Evolutionary conservation across 2,329 filamentous ascomycete genomes (phyloP).

Genomic region (Tolypocladium paradoxum): DNA sequence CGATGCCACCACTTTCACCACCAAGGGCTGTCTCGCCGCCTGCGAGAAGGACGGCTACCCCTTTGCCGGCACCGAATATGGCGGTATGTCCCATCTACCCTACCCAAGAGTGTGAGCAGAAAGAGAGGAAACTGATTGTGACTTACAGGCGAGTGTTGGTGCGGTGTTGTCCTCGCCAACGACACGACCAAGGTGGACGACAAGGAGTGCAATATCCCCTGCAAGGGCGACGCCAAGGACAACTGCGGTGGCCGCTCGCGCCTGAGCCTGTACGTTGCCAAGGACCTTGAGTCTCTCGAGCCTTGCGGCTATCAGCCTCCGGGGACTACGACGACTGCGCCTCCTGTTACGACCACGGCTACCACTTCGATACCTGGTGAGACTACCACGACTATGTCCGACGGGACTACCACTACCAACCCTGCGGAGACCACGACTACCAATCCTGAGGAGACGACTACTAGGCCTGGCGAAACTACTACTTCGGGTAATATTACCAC

Average conservation of each 20-base stretch:
- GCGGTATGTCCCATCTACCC: slow-evolving; percentile 10
- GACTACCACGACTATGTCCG: slow-evolving; percentile 2
- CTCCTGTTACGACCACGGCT: slow-evolving; percentile 2
- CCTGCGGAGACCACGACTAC: slow-evolving; percentile 10
- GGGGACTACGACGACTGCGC: slow-evolving; percentile 13
- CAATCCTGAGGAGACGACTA: slow-evolving; percentile 13
- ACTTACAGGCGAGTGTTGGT: slow-evolving; percentile 32
- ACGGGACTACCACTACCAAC: slow-evolving; percentile 3
- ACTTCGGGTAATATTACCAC: too few species aligned
- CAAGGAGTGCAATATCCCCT: slow-evolving; percentile 37
- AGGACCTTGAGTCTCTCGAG: slow-evolving; percentile 37
- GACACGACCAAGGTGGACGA: slow-evolving; percentile 24
- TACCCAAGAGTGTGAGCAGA: not conserved
- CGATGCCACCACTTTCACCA: slow-evolving; percentile 26
- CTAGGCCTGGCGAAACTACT: not conserved
- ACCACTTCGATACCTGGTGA: slow-evolving; percentile 6
- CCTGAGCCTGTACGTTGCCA: slow-evolving; percentile 35
- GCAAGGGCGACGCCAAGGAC: slow-evolving; percentile 33
- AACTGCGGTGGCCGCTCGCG: slow-evolving; percentile 32
- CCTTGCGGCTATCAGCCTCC: slow-evolving; percentile 31
- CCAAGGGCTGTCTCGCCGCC: slow-evolving; percentile 28
- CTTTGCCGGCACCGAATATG: slow-evolving; percentile 37
- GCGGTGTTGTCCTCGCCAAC: slow-evolving; percentile 42
- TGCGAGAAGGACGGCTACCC: slow-evolving; percentile 34
- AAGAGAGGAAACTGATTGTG: not conserved